These are phyloP conservation scores for Yamadazyma atmosphaerica DNA, from an alignment of 1,139 yeast species.

Conservation along the genomic window DNA sequence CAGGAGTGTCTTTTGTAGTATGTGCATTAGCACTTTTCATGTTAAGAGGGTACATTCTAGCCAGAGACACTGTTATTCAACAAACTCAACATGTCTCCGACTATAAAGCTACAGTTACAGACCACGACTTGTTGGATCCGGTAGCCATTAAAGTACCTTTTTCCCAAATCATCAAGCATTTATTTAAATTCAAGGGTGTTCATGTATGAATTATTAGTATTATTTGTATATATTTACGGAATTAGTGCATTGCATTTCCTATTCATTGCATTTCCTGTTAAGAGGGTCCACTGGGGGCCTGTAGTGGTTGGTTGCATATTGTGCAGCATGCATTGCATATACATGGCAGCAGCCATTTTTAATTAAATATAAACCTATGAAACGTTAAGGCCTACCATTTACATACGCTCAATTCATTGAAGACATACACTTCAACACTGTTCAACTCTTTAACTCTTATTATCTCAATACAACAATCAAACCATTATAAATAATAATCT, in stretches of 20 bases:
- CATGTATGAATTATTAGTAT: conserved; percentile 3
- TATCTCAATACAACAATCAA: too few species aligned
- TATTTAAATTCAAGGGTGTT: conserved; percentile 4
- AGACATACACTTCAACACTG: too few species aligned
- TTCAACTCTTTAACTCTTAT: too few species aligned
- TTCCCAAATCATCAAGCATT: conserved; percentile 4
- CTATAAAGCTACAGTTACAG: conserved; percentile 12
- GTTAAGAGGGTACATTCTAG: conserved; percentile 50
- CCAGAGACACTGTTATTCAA: conserved; percentile 36
- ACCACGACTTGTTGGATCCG: conserved; percentile 6
- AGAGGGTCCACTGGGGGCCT: too few species aligned
- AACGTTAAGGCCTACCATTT: too few species aligned
- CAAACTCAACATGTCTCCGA: conserved; percentile 15
- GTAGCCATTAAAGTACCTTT: conserved; percentile 7
- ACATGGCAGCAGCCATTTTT: not conserved
- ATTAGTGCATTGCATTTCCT: not conserved
- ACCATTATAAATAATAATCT: too few species aligned
- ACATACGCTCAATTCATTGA: too few species aligned
- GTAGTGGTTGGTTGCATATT: too few species aligned
- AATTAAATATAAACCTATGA: not conserved
- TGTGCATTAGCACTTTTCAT: conserved; percentile 38
- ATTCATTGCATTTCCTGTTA: too few species aligned
- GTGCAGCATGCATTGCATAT: not conserved
- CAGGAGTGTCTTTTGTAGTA: conserved; percentile 50
- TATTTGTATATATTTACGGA: not conserved